Conservation (phyloP, 768 basidiomycete genomes). For the Termitomyces eurrhizus region DNA sequence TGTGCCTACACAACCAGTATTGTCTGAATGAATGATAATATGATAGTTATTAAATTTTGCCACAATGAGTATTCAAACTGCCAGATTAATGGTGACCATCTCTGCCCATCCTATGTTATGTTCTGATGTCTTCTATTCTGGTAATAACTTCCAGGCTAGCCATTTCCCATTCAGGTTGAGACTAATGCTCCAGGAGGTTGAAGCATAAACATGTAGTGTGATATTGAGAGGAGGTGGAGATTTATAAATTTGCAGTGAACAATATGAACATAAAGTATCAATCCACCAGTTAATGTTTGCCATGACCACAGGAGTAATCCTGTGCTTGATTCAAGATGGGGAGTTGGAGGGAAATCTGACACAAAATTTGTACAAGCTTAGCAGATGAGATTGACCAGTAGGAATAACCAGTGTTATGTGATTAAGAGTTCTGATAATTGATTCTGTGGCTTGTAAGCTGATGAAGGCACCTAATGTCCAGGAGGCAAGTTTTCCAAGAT, state of each 20-base stretch:
- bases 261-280: not conserved
- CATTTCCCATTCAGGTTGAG: too few relatives aligned
- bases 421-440: not conserved
- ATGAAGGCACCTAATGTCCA: not conserved
- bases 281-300: not conserved
- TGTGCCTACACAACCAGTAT: constrained; percentile 24
- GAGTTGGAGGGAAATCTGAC: not conserved
- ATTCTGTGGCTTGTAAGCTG: not conserved
- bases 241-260: constrained; percentile 2
- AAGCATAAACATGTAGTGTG: too few relatives aligned
- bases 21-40: too few relatives aligned
- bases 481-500: not conserved
- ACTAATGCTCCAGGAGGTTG: too few relatives aligned
- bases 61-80: too few relatives aligned
- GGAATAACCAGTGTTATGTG: not conserved
- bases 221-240: too few relatives aligned
- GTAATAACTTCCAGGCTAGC: too few relatives aligned
- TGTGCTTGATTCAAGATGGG: not conserved
- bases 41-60: too few relatives aligned
- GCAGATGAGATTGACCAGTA: not conserved
- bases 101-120: too few relatives aligned
- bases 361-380: not conserved
- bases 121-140: not conserved
- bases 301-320: not conserved
- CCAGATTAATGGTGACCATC: too few relatives aligned